Evolutionary conservation across 805 yeast species (phyloP), one percentile per base, ranked within the genome.

Genomic region (Teunomyces cretensis): DNA sequence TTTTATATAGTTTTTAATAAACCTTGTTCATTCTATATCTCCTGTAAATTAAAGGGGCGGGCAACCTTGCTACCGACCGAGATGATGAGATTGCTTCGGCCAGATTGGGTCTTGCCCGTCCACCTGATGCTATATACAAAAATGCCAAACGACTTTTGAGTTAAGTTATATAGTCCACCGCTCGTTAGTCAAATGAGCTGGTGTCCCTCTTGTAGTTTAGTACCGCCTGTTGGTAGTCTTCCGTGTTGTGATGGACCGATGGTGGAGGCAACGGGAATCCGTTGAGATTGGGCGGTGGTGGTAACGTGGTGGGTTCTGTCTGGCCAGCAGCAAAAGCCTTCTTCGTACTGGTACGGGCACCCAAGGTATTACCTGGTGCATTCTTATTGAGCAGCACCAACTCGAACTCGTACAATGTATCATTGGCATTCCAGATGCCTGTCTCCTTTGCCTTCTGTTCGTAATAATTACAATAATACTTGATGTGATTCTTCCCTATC

Each of bases 401-500:
- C 13, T 61, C 65, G 24, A 74, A 58, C 44, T 70, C 72, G 55
- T 72, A 72, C 4, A 67, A 55, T 13, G 52, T 38, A 6, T 62
- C 64, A 19, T 55, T 48, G 8, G 52, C 46, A n/a, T 58, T 64
- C 73, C 74, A 64, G 12, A 57, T 49, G 1, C 68, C 70, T 9
- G 57, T 50, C 30, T 62, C 64, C 37, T 60, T 60, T 14, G 67
- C 69, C 50, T 64, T 56, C 32, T 50, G 50, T 54, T 86, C 87
- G 59, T 86, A 89, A 68, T 87, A 88, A 45, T 84, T 86, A 47
- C 89, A 81, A 41, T 85, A 86, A 43, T 78, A 73, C 48, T 78
- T 75, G 35, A 86, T 70, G 63, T 89, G 97, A 62, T 86, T 84
- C 54, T 79, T 80, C 8, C 97, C 97, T 32, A 76, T 69, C 33